Percentiles rank a stretch among this genome's conserved stretches.
Evolutionary conservation across 805 yeast species (phyloP).

Genomic region (Komagataella pseudopastoris): DNA sequence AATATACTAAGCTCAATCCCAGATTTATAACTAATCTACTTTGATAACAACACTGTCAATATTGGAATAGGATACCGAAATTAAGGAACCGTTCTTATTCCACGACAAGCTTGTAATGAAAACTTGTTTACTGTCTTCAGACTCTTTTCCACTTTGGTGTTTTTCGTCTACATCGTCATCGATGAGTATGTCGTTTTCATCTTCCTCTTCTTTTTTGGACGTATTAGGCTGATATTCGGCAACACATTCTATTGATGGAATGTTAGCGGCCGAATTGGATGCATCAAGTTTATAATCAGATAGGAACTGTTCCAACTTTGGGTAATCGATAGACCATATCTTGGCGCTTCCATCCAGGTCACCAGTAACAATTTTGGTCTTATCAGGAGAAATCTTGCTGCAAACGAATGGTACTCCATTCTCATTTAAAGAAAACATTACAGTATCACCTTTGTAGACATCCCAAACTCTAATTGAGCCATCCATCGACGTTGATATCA

Average conservation of each 20-base stretch:
- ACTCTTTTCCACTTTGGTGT: background rate
- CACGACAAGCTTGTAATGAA: slow-evolving; percentile 1
- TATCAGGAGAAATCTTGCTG: slow-evolving; percentile 38
- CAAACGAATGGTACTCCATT: slow-evolving; percentile 44
- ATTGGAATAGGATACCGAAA: slow-evolving; percentile 1
- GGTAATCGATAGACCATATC: slow-evolving; percentile 22
- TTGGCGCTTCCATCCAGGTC: slow-evolving; percentile 49
- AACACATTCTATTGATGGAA: background rate
- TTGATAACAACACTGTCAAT: slow-evolving; percentile 1
- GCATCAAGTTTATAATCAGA: background rate
- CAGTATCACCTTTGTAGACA: slow-evolving; percentile 24
- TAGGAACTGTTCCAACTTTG: background rate
- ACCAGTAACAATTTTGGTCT: slow-evolving; percentile 42
- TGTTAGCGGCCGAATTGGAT: background rate
- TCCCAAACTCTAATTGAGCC: slow-evolving; percentile 64
- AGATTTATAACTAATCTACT: background rate
- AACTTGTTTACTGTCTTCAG: background rate
- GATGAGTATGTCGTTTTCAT: background rate
- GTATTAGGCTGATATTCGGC: background rate
- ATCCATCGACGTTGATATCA: slow-evolving; percentile 49
- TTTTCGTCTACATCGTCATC: background rate
- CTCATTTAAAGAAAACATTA: slow-evolving; percentile 20
- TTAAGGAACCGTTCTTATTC: background rate
- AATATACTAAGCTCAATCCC: background rate
- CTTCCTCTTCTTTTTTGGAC: background rate